Conservation (phyloP, 352 stramenopile genomes). For the Achlya hypogyna region DNA sequence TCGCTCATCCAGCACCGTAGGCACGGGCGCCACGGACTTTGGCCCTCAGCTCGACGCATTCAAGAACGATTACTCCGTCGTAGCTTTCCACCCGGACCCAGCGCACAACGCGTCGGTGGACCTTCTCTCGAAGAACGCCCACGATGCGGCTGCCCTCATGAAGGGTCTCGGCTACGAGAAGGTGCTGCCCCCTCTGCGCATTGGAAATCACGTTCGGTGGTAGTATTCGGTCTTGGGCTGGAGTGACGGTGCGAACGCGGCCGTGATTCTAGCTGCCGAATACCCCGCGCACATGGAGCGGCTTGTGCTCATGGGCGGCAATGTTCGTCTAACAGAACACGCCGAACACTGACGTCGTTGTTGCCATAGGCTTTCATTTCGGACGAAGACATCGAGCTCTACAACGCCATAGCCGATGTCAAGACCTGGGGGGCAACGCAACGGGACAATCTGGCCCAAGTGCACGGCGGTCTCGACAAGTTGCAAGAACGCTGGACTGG, state of each 20-base stretch:
- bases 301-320: constrained; percentile 69
- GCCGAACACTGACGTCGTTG: not conserved
- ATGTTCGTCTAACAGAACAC: constrained; percentile 30
- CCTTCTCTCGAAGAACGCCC: constrained; percentile 59
- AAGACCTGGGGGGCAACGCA: constrained; percentile 29
- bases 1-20: constrained; percentile 9
- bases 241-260: constrained; percentile 66
- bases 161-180: constrained; percentile 50
- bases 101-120: constrained; percentile 37
- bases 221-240: constrained; percentile 67
- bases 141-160: constrained; percentile 54
- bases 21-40: constrained; percentile 52
- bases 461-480: not conserved
- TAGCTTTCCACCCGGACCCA: constrained; percentile 54
- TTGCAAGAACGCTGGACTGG: constrained; percentile 13
- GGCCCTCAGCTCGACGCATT: constrained; percentile 45
- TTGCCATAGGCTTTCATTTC: constrained; percentile 53
- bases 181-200: constrained; percentile 19
- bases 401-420: constrained; percentile 40
- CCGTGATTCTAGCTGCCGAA: constrained; percentile 54
- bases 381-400: constrained; percentile 56
- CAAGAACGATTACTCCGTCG: constrained; percentile 40
- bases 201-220: not conserved
- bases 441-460: not conserved
- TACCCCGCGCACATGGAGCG: constrained; percentile 56